Evolutionary conservation across 805 yeast species (phyloP).

Genomic region (Blastobotrys peoriensis): DNA sequence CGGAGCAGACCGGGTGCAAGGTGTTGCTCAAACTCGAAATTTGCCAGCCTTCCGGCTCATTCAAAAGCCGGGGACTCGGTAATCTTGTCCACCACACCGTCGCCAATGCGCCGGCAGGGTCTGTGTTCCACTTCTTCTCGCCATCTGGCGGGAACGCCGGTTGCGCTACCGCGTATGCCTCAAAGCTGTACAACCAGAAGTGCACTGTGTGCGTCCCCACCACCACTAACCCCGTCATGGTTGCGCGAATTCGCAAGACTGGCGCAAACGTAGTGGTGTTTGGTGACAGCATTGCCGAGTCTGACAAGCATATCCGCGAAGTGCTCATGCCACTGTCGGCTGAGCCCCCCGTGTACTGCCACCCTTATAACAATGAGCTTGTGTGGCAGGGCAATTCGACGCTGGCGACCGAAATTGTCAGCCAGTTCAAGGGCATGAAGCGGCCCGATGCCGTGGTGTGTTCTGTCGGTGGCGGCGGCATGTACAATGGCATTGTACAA

Average conservation of each 20-base stretch:
- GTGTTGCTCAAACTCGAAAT: conserved; percentile 80
- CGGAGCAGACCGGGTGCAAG: conserved; percentile 63
- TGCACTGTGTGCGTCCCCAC: conserved; percentile 59
- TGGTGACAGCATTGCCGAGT: conserved; percentile 76
- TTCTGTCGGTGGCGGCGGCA: conserved; percentile 96
- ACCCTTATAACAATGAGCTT: conserved; percentile 90
- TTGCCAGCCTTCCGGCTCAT: conserved; percentile 83
- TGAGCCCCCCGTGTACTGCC: conserved; percentile 73
- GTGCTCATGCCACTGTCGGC: conserved; percentile 48
- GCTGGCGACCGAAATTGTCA: conserved; percentile 76
- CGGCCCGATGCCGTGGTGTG: conserved; percentile 78
- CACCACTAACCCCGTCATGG: conserved; percentile 42
- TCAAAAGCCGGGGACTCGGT: conserved; percentile 90
- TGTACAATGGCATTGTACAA: conserved; percentile 79
- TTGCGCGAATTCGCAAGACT: conserved; percentile 38
- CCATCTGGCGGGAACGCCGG: conserved; percentile 98
- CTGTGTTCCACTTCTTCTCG: conserved; percentile 51
- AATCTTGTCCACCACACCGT: conserved; percentile 62
- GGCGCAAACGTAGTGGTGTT: conserved; percentile 53
- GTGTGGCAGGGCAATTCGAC: conserved; percentile 97
- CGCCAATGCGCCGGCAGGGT: conserved; percentile 46
- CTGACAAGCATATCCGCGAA: conserved; percentile 72
- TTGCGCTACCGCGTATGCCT: conserved; percentile 92
- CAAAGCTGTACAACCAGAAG: conserved; percentile 52
- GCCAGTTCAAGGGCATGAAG: conserved; percentile 54